Evolutionary conservation across 345 rosid species (phyloP).

Genomic region (Fremontodendron californicum): DNA sequence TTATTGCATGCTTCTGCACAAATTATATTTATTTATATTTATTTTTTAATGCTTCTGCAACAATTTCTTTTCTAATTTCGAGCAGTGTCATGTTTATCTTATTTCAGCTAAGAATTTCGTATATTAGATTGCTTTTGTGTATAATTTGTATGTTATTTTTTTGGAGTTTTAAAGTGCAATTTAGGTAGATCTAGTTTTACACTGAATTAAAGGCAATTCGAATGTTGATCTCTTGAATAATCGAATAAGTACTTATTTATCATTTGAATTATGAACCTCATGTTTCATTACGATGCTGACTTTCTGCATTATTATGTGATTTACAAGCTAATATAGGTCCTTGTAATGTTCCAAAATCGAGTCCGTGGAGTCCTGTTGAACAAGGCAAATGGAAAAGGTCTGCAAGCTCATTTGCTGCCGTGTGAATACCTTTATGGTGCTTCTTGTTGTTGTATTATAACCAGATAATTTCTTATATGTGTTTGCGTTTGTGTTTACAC

Average conservation of each 20-base stretch:
- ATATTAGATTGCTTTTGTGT: neutral
- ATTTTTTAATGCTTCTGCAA: too few relatives aligned
- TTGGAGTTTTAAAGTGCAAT: slow-evolving; percentile 2
- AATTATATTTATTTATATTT: too few relatives aligned
- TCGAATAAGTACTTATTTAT: neutral
- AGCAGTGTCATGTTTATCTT: neutral
- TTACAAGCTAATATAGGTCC: slow-evolving; percentile 87
- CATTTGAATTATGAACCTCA: slow-evolving; percentile 15
- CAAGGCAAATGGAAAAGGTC: too few relatives aligned
- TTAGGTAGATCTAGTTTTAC: slow-evolving; percentile 28
- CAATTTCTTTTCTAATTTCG: too few relatives aligned
- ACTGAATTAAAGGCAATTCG: neutral
- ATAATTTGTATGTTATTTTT: neutral
- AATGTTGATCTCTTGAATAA: slow-evolving; percentile 8
- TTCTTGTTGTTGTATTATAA: neutral
- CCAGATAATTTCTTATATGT: neutral
- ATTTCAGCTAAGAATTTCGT: neutral
- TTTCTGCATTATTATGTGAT: slow-evolving; percentile 26
- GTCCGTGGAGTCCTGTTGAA: slow-evolving; percentile 94
- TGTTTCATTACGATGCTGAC: neutral
- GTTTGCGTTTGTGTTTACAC: neutral
- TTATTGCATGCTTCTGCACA: too few relatives aligned
- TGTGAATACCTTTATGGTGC: neutral
- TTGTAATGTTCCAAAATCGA: slow-evolving; percentile 80
- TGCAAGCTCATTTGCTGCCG: neutral